A percentile compares a stretch with the other conserved stretches of the same genome.
Conservation (phyloP, 768 basidiomycete species). For the Tylopilus intermedius region DNA sequence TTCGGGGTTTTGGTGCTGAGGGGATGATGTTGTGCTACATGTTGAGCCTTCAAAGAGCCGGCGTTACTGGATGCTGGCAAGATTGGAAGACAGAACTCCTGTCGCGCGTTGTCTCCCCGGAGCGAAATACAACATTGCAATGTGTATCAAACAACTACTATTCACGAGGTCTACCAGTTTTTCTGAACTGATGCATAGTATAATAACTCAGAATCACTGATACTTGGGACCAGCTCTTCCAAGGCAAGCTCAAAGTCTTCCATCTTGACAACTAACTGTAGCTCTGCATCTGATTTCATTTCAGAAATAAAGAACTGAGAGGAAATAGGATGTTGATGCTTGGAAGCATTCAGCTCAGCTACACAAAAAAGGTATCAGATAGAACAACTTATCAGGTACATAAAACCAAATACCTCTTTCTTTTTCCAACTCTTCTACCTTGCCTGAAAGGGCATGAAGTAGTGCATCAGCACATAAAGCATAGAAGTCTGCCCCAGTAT, state of each 20-base stretch:
- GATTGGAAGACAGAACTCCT: too few relatives aligned
- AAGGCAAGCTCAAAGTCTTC: conserved; percentile 78
- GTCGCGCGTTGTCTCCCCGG: too few relatives aligned
- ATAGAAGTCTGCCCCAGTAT: conserved; percentile 97
- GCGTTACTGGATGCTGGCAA: too few relatives aligned
- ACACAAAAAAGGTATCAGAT: not conserved
- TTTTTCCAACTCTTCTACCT: conserved; percentile 71
- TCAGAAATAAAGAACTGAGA: conserved; percentile 89
- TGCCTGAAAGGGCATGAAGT: conserved; percentile 89
- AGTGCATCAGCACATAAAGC: conserved; percentile 96
- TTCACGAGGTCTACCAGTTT: conserved; percentile 11
- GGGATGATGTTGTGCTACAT: too few relatives aligned
- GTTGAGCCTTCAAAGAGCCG: too few relatives aligned
- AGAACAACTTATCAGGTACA: not conserved
- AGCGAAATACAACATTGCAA: too few relatives aligned
- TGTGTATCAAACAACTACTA: not conserved
- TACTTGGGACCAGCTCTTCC: conserved; percentile 66
- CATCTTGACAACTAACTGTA: conserved; percentile 66
- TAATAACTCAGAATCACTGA: conserved; percentile 80
- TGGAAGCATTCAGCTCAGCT: conserved; percentile 43
- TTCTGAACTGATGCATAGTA: conserved; percentile 64
- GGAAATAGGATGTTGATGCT: conserved; percentile 60
- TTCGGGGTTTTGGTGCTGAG: too few relatives aligned
- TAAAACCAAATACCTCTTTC: conserved; percentile 51
- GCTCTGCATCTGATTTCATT: conserved; percentile 64